phyloP scores from a whole-genome alignment of 2,329 filamentous ascomycete species.

The Onygena corvina region DNA sequence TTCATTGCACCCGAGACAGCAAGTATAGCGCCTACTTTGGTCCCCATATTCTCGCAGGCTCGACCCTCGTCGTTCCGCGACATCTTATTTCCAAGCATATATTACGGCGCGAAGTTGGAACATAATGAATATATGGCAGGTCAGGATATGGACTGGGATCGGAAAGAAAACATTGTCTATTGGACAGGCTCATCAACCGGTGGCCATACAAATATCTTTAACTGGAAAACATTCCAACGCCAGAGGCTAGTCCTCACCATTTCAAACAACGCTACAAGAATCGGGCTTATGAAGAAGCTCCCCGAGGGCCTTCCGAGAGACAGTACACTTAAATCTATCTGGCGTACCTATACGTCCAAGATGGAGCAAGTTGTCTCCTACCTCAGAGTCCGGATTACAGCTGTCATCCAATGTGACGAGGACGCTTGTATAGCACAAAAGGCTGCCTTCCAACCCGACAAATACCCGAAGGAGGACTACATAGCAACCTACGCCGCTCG shows the following conservation, averaged over 20 bases:
- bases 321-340: constrained; percentile 1
- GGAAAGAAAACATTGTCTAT: constrained; percentile 41
- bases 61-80: constrained; percentile 24
- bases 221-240: constrained; percentile 38
- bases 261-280: background rate
- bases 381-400: constrained; percentile 38
- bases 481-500: constrained; percentile 30
- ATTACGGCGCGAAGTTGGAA: constrained; percentile 30
- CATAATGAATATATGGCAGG: constrained; percentile 31
- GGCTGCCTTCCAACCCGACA: constrained; percentile 15
- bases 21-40: constrained; percentile 12
- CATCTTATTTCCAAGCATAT: constrained; percentile 41
- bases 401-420: constrained; percentile 36
- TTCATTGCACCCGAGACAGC: constrained; percentile 9
- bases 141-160: constrained; percentile 37
- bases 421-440: constrained; percentile 23
- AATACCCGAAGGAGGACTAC: constrained; percentile 24
- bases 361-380: constrained; percentile 15
- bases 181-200: constrained; percentile 48
- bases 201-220: constrained; percentile 25
- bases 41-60: constrained; percentile 16
- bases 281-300: constrained; percentile 8
- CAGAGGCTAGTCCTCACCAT: constrained; percentile 35
- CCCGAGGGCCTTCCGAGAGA: background rate
- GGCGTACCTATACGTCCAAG: constrained; percentile 12